Evolutionary conservation across 2,329 filamentous ascomycete species (phyloP).

Genomic region (Aureobasidium vineae): DNA sequence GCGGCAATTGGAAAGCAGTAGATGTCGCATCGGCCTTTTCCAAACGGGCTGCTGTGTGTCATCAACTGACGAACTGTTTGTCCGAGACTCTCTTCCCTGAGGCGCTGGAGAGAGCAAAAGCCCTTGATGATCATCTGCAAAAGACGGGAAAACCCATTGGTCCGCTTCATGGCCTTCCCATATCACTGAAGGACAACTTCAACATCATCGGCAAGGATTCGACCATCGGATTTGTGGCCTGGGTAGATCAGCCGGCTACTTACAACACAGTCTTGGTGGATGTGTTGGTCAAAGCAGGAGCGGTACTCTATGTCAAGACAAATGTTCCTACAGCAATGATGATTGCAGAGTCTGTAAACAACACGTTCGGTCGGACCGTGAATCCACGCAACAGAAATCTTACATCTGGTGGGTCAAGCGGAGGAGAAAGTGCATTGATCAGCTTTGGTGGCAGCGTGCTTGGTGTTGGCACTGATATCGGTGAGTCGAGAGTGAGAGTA

Average conservation of each 20-base stretch:
- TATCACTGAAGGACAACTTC: slow-evolving; percentile 71
- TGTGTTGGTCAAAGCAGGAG: slow-evolving; percentile 59
- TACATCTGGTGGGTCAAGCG: slow-evolving; percentile 64
- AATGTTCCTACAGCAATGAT: slow-evolving; percentile 68
- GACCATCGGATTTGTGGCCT: slow-evolving; percentile 62
- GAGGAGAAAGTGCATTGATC: slow-evolving; percentile 65
- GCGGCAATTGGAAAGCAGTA: slow-evolving; percentile 50
- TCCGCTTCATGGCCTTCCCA: slow-evolving; percentile 65
- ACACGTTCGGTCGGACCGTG: slow-evolving; percentile 58
- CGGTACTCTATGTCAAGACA: slow-evolving; percentile 68
- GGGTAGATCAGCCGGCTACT: slow-evolving; percentile 59
- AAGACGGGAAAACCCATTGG: slow-evolving; percentile 53
- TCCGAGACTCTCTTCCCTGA: slow-evolving; percentile 57
- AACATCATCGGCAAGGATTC: slow-evolving; percentile 60
- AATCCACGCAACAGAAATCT: slow-evolving; percentile 60
- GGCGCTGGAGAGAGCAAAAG: slow-evolving; percentile 52
- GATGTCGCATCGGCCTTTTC: slow-evolving; percentile 55
- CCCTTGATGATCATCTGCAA: slow-evolving; percentile 53
- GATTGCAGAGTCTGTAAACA: slow-evolving; percentile 67
- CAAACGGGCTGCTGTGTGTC: slow-evolving; percentile 55
- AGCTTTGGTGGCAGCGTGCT: slow-evolving; percentile 58
- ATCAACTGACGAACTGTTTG: slow-evolving; percentile 60
- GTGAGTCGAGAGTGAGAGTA: background rate
- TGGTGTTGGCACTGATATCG: slow-evolving; percentile 64
- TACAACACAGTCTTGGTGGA: slow-evolving; percentile 58